phyloP scores from a whole-genome alignment of 2,329 filamentous ascomycete genomes.

The Pezicula radicicola region DNA sequence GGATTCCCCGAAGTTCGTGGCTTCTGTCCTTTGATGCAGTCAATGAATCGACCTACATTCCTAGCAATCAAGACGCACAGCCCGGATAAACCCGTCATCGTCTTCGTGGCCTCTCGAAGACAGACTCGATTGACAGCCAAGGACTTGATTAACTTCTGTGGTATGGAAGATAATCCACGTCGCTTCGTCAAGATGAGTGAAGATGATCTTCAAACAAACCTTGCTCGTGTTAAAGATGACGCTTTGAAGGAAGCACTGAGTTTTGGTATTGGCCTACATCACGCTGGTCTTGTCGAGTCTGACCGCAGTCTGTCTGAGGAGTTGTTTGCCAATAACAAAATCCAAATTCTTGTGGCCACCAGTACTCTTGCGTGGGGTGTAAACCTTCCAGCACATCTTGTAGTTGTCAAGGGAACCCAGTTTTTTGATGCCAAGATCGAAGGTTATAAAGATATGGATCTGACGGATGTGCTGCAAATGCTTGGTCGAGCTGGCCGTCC shows the following conservation, averaged over 20 bases:
- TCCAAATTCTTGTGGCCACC: conserved; percentile 93
- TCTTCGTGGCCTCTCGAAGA: conserved; percentile 92
- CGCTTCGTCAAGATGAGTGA: conserved; percentile 93
- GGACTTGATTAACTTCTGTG: conserved; percentile 94
- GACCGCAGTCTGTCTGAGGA: conserved; percentile 91
- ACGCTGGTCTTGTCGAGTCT: conserved; percentile 93
- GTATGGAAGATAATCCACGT: conserved; percentile 96
- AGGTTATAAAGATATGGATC: conserved; percentile 97
- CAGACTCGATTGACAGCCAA: conserved; percentile 95
- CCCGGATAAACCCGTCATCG: conserved; percentile 94
- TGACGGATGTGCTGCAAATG: conserved; percentile 98
- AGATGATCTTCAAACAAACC: conserved; percentile 84
- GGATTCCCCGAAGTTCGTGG: conserved; percentile 93
- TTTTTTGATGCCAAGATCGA: conserved; percentile 98
- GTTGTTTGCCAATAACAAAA: conserved; percentile 95
- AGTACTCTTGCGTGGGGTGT: conserved; percentile 98
- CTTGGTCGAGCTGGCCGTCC: conserved; percentile 91
- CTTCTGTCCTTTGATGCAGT: conserved; percentile 97
- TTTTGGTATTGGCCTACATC: conserved; percentile 95
- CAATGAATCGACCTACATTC: conserved; percentile 97
- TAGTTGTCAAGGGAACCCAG: conserved; percentile 97
- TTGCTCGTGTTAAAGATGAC: conserved; percentile 89
- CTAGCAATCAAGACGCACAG: conserved; percentile 95
- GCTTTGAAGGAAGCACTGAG: conserved; percentile 90
- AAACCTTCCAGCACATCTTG: conserved; percentile 92